A percentile compares a stretch with the other conserved stretches of the same genome.
Evolutionary conservation across 2,329 filamentous ascomycete genomes (phyloP).

Genomic region (Aspergillus caelatus): DNA sequence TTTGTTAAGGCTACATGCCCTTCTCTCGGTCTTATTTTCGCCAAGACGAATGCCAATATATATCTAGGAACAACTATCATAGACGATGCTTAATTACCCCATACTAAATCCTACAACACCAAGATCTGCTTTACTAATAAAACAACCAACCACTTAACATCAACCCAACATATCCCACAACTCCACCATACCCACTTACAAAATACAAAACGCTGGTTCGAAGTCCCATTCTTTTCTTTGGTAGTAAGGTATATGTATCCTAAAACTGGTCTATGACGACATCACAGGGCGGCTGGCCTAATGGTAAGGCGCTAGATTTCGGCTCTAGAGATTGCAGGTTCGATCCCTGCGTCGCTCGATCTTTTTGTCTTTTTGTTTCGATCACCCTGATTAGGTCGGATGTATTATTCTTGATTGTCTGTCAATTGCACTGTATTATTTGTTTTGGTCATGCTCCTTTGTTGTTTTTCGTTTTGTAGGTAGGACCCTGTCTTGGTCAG

Average conservation of each 20-base stretch:
- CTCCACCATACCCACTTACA: background rate
- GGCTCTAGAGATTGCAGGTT: slow-evolving; percentile 56
- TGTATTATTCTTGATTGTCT: too few species aligned
- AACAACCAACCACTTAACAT: background rate
- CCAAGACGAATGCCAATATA: too few species aligned
- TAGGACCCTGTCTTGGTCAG: too few species aligned
- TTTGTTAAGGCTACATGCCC: too few species aligned
- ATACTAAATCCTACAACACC: too few species aligned
- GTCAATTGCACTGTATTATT: too few species aligned
- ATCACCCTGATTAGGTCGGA: too few species aligned
- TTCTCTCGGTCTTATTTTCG: too few species aligned
- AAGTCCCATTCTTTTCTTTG: background rate
- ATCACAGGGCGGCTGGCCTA: slow-evolving; percentile 34
- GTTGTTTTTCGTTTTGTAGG: too few species aligned
- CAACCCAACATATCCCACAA: background rate
- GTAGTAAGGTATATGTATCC: background rate
- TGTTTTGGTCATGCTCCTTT: too few species aligned
- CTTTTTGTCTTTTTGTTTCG: slow-evolving; percentile 13
- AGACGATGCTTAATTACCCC: too few species aligned
- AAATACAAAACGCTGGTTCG: background rate
- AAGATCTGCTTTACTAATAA: background rate
- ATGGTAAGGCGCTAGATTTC: slow-evolving; percentile 56
- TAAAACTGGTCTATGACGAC: background rate
- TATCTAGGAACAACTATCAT: too few species aligned
- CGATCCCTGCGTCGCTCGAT: slow-evolving; percentile 43